These are phyloP conservation scores for Apium graveolens DNA, from an alignment of 129 eudicot genomes.

Conservation along the genomic window DNA sequence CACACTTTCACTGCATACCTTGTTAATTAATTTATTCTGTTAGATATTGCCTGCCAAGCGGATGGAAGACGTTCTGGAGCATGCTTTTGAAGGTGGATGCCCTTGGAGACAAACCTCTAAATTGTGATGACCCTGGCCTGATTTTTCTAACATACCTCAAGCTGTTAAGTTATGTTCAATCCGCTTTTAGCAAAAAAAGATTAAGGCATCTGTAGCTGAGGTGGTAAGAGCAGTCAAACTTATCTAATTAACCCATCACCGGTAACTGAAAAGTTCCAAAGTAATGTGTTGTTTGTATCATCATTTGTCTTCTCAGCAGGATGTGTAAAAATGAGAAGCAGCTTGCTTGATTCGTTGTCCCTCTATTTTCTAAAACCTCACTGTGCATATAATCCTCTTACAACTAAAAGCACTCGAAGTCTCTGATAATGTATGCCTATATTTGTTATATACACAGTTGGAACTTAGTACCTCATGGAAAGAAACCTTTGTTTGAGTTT, in stretches of 20 bases:
- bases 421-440: neutral
- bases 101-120: slow-evolving; percentile 79
- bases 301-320: neutral
- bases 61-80: slow-evolving; percentile 94
- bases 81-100: slow-evolving; percentile 98
- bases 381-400: neutral
- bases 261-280: neutral
- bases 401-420: neutral
- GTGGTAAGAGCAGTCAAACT: neutral
- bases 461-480: neutral
- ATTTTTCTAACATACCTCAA: neutral
- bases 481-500: neutral
- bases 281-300: neutral
- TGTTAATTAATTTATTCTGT: slow-evolving; percentile 13
- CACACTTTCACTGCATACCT: neutral
- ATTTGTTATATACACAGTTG: neutral
- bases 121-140: slow-evolving; percentile 38
- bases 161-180: neutral
- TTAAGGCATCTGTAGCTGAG: neutral
- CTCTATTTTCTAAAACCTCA: neutral
- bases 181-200: neutral
- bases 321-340: neutral
- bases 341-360: neutral
- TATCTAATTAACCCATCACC: neutral
- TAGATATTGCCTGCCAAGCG: slow-evolving; percentile 81